Evolutionary conservation across 345 rosid genomes (phyloP).

Genomic region (Durio zibethinus): DNA sequence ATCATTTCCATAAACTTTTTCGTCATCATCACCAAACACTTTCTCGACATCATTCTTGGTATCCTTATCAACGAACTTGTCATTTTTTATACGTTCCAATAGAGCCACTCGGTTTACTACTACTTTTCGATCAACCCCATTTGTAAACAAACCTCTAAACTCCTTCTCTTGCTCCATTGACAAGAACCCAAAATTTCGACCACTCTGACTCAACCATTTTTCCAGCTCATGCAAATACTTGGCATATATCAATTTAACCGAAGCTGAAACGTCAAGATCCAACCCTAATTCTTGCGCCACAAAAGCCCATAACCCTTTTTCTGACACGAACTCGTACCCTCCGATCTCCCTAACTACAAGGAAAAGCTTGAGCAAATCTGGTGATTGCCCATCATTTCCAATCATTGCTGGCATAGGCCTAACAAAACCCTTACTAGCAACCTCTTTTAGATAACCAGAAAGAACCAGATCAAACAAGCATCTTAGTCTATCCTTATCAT

Average conservation of each 20-base stretch:
- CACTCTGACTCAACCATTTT: conserved; percentile 36
- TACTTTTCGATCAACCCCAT: conserved; percentile 16
- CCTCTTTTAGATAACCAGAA: conserved; percentile 42
- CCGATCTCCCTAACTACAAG: conserved; percentile 53
- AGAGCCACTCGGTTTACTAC: conserved; percentile 26
- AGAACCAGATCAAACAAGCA: conserved; percentile 53
- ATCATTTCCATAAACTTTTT: conserved; percentile 21
- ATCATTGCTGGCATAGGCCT: conserved; percentile 50
- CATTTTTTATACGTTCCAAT: conserved; percentile 15
- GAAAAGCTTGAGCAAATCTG: conserved; percentile 68
- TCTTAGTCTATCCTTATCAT: conserved; percentile 33
- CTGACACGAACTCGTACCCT: conserved; percentile 52
- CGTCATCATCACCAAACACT: conserved; percentile 27
- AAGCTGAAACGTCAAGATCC: conserved; percentile 30
- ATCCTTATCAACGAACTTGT: conserved; percentile 6
- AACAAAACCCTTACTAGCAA: conserved; percentile 29
- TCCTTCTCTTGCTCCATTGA: conserved; percentile 41
- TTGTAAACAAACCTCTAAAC: conserved; percentile 40
- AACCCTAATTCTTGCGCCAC: conserved; percentile 53
- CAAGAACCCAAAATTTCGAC: conserved; percentile 24
- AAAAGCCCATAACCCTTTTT: conserved; percentile 47
- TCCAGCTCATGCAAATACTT: conserved; percentile 59
- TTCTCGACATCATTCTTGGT: conserved; percentile 14
- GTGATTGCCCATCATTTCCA: conserved; percentile 48
- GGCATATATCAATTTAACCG: conserved; percentile 47